Conservation (phyloP, 208 protist species). For the Angomonas ambiguus region DNA sequence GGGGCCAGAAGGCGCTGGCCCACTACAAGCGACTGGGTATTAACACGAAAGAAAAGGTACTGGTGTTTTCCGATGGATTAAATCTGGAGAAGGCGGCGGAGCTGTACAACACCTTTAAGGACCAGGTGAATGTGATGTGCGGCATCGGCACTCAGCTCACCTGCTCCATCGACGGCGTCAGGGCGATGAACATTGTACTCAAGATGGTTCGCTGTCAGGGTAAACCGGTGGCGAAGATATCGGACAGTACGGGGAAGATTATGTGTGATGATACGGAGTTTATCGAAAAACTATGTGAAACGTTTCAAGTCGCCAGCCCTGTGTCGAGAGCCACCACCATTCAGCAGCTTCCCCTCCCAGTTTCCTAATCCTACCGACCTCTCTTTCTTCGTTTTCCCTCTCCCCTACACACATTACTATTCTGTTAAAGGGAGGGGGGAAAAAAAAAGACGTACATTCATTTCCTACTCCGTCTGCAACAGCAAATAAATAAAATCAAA, state of each 20-base stretch:
- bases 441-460: constrained; percentile 20
- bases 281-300: constrained; percentile 45
- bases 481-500: constrained; percentile 1
- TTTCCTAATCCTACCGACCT: constrained; percentile 3
- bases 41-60: constrained; percentile 62
- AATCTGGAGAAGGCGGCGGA: constrained; percentile 54
- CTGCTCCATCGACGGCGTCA: constrained; percentile 71
- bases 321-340: not conserved
- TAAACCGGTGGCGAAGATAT: constrained; percentile 83
- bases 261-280: constrained; percentile 60
- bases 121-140: constrained; percentile 62
- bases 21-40: constrained; percentile 78
- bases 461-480: constrained; percentile 1
- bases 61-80: constrained; percentile 89
- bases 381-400: constrained; percentile 12
- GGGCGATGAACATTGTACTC: constrained; percentile 83
- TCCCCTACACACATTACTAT: constrained; percentile 4
- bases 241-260: constrained; percentile 80
- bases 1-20: constrained; percentile 69
- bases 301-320: constrained; percentile 45
- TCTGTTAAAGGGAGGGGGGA: no score
- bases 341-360: not conserved
- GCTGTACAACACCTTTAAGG: constrained; percentile 60
- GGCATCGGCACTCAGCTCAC: constrained; percentile 85
- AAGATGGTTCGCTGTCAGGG: constrained; percentile 89